Evolutionary conservation across 805 yeast species (phyloP).

Genomic region (Barnettozyma vustinii): DNA sequence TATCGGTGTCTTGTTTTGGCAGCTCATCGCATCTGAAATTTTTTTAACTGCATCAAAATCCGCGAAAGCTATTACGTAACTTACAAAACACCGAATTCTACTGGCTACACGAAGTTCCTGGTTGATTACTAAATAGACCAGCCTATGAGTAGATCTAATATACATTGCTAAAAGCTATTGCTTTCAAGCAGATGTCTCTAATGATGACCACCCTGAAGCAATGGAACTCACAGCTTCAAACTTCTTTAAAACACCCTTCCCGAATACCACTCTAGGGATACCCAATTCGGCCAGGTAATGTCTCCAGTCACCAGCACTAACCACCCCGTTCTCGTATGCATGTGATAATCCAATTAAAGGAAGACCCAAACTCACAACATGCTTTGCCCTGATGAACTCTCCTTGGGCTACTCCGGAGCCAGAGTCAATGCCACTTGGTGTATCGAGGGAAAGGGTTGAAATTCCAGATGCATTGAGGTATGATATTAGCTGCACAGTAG

Average conservation of each 20-base stretch:
- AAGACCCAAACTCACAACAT: conserved; percentile 66
- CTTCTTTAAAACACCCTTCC: conserved; percentile 39
- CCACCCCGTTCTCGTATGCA: conserved; percentile 51
- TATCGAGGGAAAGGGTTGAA: conserved; percentile 61
- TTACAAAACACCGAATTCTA: neutral
- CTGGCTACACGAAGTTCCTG: neutral
- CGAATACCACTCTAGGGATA: conserved; percentile 53
- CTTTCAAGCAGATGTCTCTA: neutral
- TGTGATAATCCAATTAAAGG: conserved; percentile 61
- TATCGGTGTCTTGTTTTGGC: neutral
- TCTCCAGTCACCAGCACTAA: conserved; percentile 41
- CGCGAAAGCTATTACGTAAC: neutral
- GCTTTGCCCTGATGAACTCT: conserved; percentile 40
- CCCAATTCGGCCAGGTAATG: conserved; percentile 70
- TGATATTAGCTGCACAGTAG: conserved; percentile 41
- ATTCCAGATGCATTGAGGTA: conserved; percentile 59
- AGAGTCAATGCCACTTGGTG: conserved; percentile 79
- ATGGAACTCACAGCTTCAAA: conserved; percentile 29
- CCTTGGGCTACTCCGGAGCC: conserved; percentile 58
- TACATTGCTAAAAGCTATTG: neutral
- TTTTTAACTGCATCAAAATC: neutral
- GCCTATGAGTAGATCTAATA: neutral
- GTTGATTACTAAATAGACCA: neutral
- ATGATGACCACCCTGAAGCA: neutral
- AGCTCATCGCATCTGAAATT: neutral